phyloP scores from a whole-genome alignment of 371 early-diverging fungal genomes.

The Choanephora cucurbitarum region DNA sequence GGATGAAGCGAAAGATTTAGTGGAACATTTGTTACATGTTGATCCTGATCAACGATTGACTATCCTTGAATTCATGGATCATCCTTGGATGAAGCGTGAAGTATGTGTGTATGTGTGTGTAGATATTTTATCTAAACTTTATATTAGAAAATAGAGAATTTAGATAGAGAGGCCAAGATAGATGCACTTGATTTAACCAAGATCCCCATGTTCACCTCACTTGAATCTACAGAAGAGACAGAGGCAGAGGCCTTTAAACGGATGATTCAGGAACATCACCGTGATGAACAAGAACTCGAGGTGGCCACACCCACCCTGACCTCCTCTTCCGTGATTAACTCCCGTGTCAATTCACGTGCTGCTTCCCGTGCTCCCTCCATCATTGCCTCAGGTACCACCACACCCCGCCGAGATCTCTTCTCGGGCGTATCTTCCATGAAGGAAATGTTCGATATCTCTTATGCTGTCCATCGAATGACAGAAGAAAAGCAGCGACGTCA shows the following conservation, averaged over 20 bases:
- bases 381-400: slow-evolving; percentile 22
- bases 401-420: slow-evolving; percentile 39
- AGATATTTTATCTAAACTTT: too few species aligned
- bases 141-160: slow-evolving; percentile 10
- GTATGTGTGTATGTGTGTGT: too few species aligned
- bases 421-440: slow-evolving; percentile 57
- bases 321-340: slow-evolving; percentile 26
- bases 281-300: slow-evolving; percentile 28
- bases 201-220: slow-evolving; percentile 8
- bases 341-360: slow-evolving; percentile 29
- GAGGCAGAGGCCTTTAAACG: slow-evolving; percentile 31
- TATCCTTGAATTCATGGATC: slow-evolving; percentile 69
- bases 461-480: slow-evolving; percentile 63
- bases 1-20: slow-evolving; percentile 73
- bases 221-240: slow-evolving; percentile 16
- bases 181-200: slow-evolving; percentile 10
- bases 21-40: slow-evolving; percentile 61
- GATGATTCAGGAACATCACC: slow-evolving; percentile 28
- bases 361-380: slow-evolving; percentile 28
- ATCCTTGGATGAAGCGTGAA: slow-evolving; percentile 74
- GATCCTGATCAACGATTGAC: slow-evolving; percentile 58
- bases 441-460: slow-evolving; percentile 66
- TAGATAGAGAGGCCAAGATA: slow-evolving; percentile 6
- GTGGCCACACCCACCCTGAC: slow-evolving; percentile 18
- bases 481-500: slow-evolving; percentile 56